Evolutionary conservation across 768 basidiomycete genomes (phyloP), one percentile per base, ranked within the genome.

Genomic region (Suillus lakei): DNA sequence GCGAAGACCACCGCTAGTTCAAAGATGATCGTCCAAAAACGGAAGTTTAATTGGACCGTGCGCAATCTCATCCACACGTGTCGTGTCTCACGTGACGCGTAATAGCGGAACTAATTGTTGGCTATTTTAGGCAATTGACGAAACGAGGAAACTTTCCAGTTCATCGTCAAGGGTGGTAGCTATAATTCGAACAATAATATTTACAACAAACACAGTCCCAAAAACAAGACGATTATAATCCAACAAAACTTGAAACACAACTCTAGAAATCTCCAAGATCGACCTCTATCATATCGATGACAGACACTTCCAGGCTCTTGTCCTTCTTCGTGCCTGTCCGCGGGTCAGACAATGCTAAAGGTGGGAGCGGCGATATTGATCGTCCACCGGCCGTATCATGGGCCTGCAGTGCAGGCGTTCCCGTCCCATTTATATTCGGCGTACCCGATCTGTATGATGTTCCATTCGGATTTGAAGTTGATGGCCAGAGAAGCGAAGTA

Each of bases 221-320:
- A 30, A 59, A 41, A 18, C 23, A 59, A 39, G 26, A 34, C 38
- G 15, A 46, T 21, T 32, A 34, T 28, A 41, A 62, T 63, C 21
- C 34, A 62, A 30, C 58, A 26, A 54, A 66, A 60, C 30, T 44
- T 30, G 64, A 62, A 54, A 64, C 18, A 55, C 12, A 54, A 59
- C 50, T 72, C 76, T 80, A 93, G 76, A 93, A 93, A 76, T 93
- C 91, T 60, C 91, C 91, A 53, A 93, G 80, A 74, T 93, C 91
- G 65, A 93, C 83, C 68, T 93, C 91, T 68, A 93, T 83, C 34
- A 83, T 83, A 56, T 90, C 87, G 68, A 91, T 84, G 44, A 92
- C 74, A 23, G 83, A 80, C 6, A 84, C 80, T 72, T 89, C 87
- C 61, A 90, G 81, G 23, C 80, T 78, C 71, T 84, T 83, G 64